A percentile compares a stretch with the other conserved stretches of the same genome.
phyloP scores from a whole-genome alignment of 352 stramenopile species.

The Globisporangium irregulare region DNA sequence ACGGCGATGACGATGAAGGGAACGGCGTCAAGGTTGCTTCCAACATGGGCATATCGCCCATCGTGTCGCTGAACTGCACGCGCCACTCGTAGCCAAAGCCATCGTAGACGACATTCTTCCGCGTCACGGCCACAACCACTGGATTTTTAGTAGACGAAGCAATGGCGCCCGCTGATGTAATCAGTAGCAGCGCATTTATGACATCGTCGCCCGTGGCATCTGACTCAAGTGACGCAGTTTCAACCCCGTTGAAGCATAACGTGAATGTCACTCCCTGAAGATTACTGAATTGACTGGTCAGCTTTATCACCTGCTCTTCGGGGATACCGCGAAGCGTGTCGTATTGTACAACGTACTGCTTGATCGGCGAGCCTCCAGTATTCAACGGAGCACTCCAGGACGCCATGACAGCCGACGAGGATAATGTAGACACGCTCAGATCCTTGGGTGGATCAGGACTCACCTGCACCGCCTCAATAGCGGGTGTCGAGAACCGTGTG shows the following conservation, averaged over 20 bases:
- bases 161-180: background rate
- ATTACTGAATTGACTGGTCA: slow-evolving; percentile 32
- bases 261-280: slow-evolving; percentile 35
- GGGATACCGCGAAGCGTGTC: slow-evolving; percentile 49
- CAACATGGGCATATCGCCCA: slow-evolving; percentile 51
- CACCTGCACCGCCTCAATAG: slow-evolving; percentile 38
- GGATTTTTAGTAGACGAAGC: background rate
- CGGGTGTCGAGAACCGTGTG: slow-evolving; percentile 74
- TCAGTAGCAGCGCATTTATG: slow-evolving; percentile 14
- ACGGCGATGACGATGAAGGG: slow-evolving; percentile 2
- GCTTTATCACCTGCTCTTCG: slow-evolving; percentile 62
- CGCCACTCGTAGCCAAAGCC: slow-evolving; percentile 71
- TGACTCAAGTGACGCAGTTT: slow-evolving; percentile 27
- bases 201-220: slow-evolving; percentile 42
- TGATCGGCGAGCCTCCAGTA: slow-evolving; percentile 41
- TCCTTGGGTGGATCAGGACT: slow-evolving; percentile 45
- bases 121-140: slow-evolving; percentile 26
- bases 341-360: slow-evolving; percentile 53
- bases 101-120: slow-evolving; percentile 41
- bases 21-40: slow-evolving; percentile 5
- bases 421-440: slow-evolving; percentile 40
- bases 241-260: slow-evolving; percentile 18
- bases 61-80: slow-evolving; percentile 53
- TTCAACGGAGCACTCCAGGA: slow-evolving; percentile 60
- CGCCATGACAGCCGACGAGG: slow-evolving; percentile 29